Conservation (phyloP, 2,329 filamentous ascomycete genomes). For the Fusarium ambrosium region DNA sequence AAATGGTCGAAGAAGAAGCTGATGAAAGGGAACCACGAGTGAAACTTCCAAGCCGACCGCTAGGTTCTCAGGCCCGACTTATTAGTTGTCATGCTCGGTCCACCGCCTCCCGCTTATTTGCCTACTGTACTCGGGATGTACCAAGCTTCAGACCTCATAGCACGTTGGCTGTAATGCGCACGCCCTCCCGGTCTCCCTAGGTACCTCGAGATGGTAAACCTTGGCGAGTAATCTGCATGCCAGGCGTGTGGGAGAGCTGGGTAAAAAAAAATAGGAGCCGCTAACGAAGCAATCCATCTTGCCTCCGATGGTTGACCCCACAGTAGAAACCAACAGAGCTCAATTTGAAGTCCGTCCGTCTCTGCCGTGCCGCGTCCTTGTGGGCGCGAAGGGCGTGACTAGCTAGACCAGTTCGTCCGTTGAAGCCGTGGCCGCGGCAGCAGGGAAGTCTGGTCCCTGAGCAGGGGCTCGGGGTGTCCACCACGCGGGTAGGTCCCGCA, state of each 20-base stretch:
- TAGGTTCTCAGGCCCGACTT: conserved; percentile 14
- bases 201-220: conserved; percentile 27
- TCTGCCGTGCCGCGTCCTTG: conserved; percentile 26
- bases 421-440: conserved; percentile 3
- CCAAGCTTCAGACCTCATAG: conserved; percentile 14
- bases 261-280: conserved; percentile 34
- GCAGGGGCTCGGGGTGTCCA: background rate
- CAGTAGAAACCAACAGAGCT: conserved; percentile 28
- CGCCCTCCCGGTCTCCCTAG: conserved; percentile 19
- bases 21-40: background rate
- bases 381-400: conserved; percentile 14
- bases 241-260: conserved; percentile 40
- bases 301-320: conserved; percentile 36
- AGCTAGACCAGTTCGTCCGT: conserved; percentile 16
- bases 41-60: conserved; percentile 6
- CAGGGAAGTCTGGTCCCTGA: conserved; percentile 14
- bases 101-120: conserved; percentile 9
- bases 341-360: conserved; percentile 27
- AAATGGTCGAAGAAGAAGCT: background rate
- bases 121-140: conserved; percentile 1
- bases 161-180: conserved; percentile 17
- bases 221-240: conserved; percentile 29
- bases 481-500: conserved; percentile 12
- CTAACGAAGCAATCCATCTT: conserved; percentile 34
- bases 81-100: conserved; percentile 26